Conservation (phyloP, 2,329 filamentous ascomycete genomes). For the Hansfordia pulvinata region DNA sequence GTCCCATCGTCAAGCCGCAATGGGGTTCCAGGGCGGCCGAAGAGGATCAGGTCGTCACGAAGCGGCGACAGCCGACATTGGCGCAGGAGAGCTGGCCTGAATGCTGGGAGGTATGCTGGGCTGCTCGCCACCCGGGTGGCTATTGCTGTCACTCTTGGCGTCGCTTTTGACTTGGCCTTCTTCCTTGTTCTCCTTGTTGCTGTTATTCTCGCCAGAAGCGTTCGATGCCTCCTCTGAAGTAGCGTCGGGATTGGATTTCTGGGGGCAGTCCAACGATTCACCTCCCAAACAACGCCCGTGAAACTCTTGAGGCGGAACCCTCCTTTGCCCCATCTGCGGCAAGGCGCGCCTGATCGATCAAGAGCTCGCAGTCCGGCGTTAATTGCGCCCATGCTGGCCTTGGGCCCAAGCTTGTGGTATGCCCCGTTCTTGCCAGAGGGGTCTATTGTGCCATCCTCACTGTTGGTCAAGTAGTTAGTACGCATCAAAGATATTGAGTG, state of each 20-base stretch:
- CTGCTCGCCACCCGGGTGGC: conserved; percentile 35
- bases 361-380: conserved; percentile 91
- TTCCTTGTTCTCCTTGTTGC: conserved; percentile 54
- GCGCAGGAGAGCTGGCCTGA: conserved; percentile 36
- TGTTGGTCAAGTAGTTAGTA: conserved; percentile 18
- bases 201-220: conserved; percentile 36
- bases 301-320: conserved; percentile 82
- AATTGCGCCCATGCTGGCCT: conserved; percentile 93
- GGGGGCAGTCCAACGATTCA: conserved; percentile 73
- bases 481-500: conserved; percentile 2
- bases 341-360: conserved; percentile 82
- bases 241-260: conserved; percentile 35
- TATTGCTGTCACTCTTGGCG: conserved; percentile 19
- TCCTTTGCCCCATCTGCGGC: conserved; percentile 80
- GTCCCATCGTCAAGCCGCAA: too few species aligned
- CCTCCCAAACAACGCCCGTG: conserved; percentile 72
- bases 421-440: conserved; percentile 35
- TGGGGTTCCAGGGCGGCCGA: too few species aligned
- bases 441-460: conserved; percentile 51
- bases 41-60: too few species aligned
- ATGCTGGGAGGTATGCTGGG: conserved; percentile 33
- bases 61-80: too few species aligned
- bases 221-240: conserved; percentile 29
- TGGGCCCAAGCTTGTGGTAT: conserved; percentile 79
- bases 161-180: conserved; percentile 33